Conservation (phyloP, 768 basidiomycete species). For the Lyophyllum shimeji region DNA sequence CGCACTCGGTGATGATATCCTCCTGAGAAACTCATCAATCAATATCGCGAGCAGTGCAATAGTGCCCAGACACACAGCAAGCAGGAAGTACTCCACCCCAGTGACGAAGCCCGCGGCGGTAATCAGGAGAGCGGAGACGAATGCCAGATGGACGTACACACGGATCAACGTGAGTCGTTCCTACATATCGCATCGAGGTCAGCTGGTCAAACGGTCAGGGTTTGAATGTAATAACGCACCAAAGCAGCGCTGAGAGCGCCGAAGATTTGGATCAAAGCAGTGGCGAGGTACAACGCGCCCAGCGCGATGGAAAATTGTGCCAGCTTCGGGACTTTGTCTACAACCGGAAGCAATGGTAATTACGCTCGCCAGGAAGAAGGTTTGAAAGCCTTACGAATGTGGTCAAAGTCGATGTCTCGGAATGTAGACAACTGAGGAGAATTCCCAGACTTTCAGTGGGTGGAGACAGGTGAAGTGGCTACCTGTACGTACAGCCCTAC, state of each 20-base stretch:
- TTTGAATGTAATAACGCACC: slow-evolving; percentile 5
- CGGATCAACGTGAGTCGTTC: slow-evolving; percentile 24
- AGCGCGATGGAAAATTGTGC: slow-evolving; percentile 35
- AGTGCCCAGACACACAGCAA: slow-evolving; percentile 30
- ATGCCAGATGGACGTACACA: slow-evolving; percentile 21
- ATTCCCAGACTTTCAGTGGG: neutral
- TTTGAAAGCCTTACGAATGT: neutral
- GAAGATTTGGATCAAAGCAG: slow-evolving; percentile 21
- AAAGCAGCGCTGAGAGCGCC: slow-evolving; percentile 16
- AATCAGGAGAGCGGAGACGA: slow-evolving; percentile 35
- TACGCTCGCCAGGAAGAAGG: neutral
- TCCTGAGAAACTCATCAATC: slow-evolving; percentile 22
- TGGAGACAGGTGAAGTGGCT: neutral
- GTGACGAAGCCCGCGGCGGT: slow-evolving; percentile 34
- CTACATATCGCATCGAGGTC: slow-evolving; percentile 7
- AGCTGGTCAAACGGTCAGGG: neutral
- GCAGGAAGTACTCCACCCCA: slow-evolving; percentile 37
- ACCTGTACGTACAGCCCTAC: slow-evolving; percentile 23
- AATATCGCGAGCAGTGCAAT: neutral
- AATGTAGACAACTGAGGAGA: slow-evolving; percentile 31
- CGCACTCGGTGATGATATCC: slow-evolving; percentile 37
- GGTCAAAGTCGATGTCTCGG: slow-evolving; percentile 33
- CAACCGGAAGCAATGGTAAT: neutral
- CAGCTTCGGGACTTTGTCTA: slow-evolving; percentile 11
- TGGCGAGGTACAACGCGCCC: slow-evolving; percentile 31